Evolutionary conservation across 345 rosid genomes (phyloP), one percentile per base, ranked within the genome.

Genomic region (Gossypium rotundifolium): DNA sequence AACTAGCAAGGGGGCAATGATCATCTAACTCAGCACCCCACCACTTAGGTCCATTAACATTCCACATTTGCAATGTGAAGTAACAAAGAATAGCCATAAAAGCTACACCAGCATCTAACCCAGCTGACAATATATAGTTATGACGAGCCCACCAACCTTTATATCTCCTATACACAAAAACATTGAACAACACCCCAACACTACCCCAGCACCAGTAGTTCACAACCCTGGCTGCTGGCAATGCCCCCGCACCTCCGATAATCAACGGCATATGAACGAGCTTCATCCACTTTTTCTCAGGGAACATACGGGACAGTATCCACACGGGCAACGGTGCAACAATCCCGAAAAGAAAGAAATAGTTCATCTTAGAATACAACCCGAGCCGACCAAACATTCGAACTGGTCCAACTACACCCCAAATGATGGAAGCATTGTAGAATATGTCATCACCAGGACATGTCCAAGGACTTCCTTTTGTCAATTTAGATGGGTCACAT

Each of bases 381-480:
- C 88, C 90, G 0, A 81, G 78, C 40, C 66, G 73, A 11, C 87
- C 87, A 46, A 85, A 87, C 86, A 88, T 81, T 54, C 87, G 51
- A 12, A 77, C 75, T 5, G 88, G 87, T 7, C 87, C 92, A 0
- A 87, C 88, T 22, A 85, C 77, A 2, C 88, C 92, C 92, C 92
- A 88, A 12, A 88, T 85, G 80, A 87, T 67, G 58, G 90, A 88
- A 48, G 87, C 86, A 69, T 84, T 85, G 84, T 83, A 88, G 82
- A 77, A 81, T 22, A 86, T 81, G 27, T 81, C 75, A 4, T 82
- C 87, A 23, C 82, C 72, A 0, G 89, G 85, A 69, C 92, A 88
- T 1, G 89, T 87, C 92, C 88, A 88, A 0, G 86, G 90, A 71
- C 87, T 88, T 73, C 86, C 87, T 27, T 13, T 46, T 0, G 86